These are phyloP conservation scores for Irineochytrium annulatum DNA, from an alignment of 192 early-diverging fungal species.

Conservation along the genomic window DNA sequence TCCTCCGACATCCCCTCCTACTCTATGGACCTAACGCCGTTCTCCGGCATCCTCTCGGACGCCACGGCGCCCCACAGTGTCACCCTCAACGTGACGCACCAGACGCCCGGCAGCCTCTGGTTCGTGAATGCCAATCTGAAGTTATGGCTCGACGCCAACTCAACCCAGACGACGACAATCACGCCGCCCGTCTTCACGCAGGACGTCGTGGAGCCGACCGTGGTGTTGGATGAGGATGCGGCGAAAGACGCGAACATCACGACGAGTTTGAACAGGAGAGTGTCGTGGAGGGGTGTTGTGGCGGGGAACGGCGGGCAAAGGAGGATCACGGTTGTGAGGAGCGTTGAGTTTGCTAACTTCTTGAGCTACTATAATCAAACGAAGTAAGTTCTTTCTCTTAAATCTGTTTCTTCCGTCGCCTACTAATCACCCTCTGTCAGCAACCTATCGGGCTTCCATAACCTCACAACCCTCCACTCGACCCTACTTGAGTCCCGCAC, in stretches of 20 bases:
- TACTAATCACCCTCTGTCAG: too few relatives aligned
- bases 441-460: not conserved
- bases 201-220: not conserved
- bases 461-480: not conserved
- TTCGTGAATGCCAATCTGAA: constrained; percentile 24
- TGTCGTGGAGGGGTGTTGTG: not conserved
- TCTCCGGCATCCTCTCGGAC: constrained; percentile 11
- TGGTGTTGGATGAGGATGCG: not conserved
- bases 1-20: constrained; percentile 20
- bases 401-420: too few relatives aligned
- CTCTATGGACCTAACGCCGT: constrained; percentile 28
- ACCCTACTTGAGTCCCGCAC: not conserved
- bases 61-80: constrained; percentile 12
- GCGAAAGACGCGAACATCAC: constrained; percentile 7
- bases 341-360: not conserved
- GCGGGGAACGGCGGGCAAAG: too few relatives aligned
- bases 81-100: constrained; percentile 23
- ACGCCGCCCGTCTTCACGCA: not conserved
- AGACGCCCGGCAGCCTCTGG: constrained; percentile 17
- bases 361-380: not conserved
- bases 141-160: constrained; percentile 15
- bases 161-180: not conserved
- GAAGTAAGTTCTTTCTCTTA: not conserved
- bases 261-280: not conserved
- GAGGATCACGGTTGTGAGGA: too few relatives aligned